Percentiles rank a stretch among this genome's conserved stretches.
Evolutionary conservation across 495 filamentous ascomycete species (phyloP).

Genomic region (Choiromyces venosus): DNA sequence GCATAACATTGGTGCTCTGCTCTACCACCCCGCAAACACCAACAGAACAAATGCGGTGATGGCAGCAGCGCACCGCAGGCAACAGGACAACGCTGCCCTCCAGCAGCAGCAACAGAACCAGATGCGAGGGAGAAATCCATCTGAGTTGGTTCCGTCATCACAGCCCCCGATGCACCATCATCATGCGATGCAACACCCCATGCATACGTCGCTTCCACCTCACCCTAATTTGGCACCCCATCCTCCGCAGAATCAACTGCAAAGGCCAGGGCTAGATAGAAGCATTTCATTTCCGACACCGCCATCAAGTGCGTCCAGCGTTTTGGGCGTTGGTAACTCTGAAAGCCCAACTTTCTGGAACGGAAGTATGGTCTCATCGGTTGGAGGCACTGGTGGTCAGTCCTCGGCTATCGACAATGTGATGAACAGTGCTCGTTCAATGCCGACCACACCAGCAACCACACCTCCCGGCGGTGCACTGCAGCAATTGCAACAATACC

Average conservation of each 20-base stretch:
- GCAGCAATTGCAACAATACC: slow-evolving; percentile 62
- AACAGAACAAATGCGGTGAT: slow-evolving; percentile 75
- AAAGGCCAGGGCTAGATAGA: slow-evolving; percentile 33
- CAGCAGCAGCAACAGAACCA: slow-evolving; percentile 46
- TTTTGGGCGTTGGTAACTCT: slow-evolving; percentile 56
- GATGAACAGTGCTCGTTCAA: slow-evolving; percentile 74
- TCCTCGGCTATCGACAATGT: slow-evolving; percentile 80
- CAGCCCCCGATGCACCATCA: slow-evolving; percentile 75
- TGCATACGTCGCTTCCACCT: slow-evolving; percentile 60
- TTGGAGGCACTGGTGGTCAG: slow-evolving; percentile 55
- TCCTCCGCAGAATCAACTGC: slow-evolving; percentile 51
- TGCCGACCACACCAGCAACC: slow-evolving; percentile 89
- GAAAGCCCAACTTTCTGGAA: slow-evolving; percentile 35
- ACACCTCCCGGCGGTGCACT: slow-evolving; percentile 77
- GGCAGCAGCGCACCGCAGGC: slow-evolving; percentile 75
- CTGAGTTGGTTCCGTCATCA: slow-evolving; percentile 50
- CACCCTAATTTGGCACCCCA: slow-evolving; percentile 53
- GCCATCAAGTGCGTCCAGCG: slow-evolving; percentile 82
- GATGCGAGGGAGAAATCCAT: slow-evolving; percentile 32
- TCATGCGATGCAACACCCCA: slow-evolving; percentile 68
- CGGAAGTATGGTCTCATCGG: slow-evolving; percentile 21
- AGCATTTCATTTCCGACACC: slow-evolving; percentile 74
- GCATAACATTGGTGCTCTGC: slow-evolving; percentile 87
- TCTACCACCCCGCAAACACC: slow-evolving; percentile 91
- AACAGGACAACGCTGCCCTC: slow-evolving; percentile 51